Percentiles rank a stretch among this genome's conserved stretches.
These are phyloP conservation scores for Euphorbia tirucalli DNA, from an alignment of 345 rosid genomes.

Conservation along the genomic window DNA sequence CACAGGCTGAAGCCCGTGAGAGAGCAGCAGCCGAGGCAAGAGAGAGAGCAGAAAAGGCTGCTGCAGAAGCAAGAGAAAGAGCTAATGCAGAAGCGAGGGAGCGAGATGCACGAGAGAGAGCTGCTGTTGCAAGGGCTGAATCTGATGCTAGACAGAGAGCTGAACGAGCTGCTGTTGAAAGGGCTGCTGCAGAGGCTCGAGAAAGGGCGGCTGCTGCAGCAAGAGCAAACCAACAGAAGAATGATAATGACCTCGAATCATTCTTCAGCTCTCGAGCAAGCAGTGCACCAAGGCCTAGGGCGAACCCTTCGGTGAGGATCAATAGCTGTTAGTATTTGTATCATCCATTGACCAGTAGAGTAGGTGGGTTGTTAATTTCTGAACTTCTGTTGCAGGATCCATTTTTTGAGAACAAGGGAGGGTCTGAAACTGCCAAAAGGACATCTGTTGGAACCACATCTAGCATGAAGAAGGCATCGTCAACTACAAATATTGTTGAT, in stretches of 20 bases:
- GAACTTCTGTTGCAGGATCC: slow-evolving; percentile 58
- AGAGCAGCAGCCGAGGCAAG: slow-evolving; percentile 85
- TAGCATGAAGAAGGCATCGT: slow-evolving; percentile 75
- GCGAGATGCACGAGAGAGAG: slow-evolving; percentile 42
- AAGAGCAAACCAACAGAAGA: slow-evolving; percentile 55
- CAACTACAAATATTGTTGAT: slow-evolving; percentile 67
- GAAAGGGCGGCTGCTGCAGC: slow-evolving; percentile 54
- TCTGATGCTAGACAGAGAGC: slow-evolving; percentile 54
- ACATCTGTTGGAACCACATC: slow-evolving; percentile 55
- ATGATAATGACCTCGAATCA: slow-evolving; percentile 78
- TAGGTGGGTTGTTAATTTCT: slow-evolving; percentile 14
- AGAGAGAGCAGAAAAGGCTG: slow-evolving; percentile 84
- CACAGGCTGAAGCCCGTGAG: slow-evolving; percentile 95
- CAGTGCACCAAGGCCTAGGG: slow-evolving; percentile 86
- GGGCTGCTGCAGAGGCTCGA: slow-evolving; percentile 45
- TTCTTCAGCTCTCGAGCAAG: slow-evolving; percentile 81
- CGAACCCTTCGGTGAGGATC: slow-evolving; percentile 56
- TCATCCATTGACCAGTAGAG: slow-evolving; percentile 5
- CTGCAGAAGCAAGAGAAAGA: slow-evolving; percentile 86
- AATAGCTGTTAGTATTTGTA: slow-evolving; percentile 15
- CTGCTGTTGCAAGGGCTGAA: slow-evolving; percentile 36
- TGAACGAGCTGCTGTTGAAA: slow-evolving; percentile 83
- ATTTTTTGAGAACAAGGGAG: slow-evolving; percentile 64
- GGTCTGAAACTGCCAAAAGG: slow-evolving; percentile 55
- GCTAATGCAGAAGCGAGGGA: slow-evolving; percentile 60